Evolutionary conservation across 176 grass and related monocot genomes (phyloP).

Genomic region (Hyparrhenia diplandra): DNA sequence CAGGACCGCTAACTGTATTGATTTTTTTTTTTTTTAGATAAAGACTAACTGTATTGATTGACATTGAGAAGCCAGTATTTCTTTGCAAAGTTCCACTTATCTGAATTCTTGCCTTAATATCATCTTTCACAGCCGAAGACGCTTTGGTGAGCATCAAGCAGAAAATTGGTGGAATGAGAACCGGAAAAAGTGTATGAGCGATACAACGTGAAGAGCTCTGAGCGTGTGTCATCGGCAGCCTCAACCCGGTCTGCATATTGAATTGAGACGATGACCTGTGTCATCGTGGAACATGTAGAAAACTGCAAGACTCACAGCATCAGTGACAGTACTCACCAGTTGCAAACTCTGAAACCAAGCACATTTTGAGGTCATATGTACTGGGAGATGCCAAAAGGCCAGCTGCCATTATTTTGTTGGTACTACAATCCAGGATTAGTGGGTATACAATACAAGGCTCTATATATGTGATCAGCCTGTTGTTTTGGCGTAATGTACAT

Average conservation of each 20-base stretch:
- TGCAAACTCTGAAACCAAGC: background rate
- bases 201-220: constrained; percentile 82
- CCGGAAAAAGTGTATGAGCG: constrained; percentile 82
- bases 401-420: background rate
- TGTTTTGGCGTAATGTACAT: constrained; percentile 30
- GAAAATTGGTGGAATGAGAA: constrained; percentile 94
- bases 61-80: too few relatives aligned
- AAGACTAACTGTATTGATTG: too few relatives aligned
- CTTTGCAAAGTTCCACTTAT: too few relatives aligned
- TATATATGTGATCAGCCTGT: background rate
- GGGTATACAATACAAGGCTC: background rate
- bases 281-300: background rate
- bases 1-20: too few relatives aligned
- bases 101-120: too few relatives aligned
- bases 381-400: background rate
- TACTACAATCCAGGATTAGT: background rate
- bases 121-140: too few relatives aligned
- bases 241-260: constrained; percentile 58
- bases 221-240: constrained; percentile 77
- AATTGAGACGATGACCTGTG: background rate
- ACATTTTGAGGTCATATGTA: background rate
- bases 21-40: too few relatives aligned
- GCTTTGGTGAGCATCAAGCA: too few relatives aligned
- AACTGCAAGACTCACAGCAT: background rate
- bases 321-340: background rate